phyloP scores from a whole-genome alignment of 2,329 filamentous ascomycete species.

The Nemania abortiva region DNA sequence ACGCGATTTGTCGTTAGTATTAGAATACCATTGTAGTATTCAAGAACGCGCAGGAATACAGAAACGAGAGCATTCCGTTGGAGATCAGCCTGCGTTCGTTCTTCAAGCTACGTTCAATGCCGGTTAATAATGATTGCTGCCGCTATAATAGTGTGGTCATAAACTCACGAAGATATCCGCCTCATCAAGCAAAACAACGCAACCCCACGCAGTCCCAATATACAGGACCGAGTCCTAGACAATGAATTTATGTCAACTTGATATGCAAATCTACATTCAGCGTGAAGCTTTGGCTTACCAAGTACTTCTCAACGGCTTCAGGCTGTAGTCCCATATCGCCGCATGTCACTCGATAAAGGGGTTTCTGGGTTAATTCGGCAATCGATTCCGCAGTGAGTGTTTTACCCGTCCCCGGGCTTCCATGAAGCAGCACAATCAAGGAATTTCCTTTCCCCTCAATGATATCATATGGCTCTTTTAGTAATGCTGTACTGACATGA shows the following conservation, averaged over 20 bases:
- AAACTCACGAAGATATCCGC: neutral
- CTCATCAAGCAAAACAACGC: conserved; percentile 41
- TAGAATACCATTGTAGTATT: conserved; percentile 21
- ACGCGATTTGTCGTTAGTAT: conserved; percentile 14
- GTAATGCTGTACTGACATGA: conserved; percentile 1
- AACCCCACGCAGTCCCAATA: conserved; percentile 54
- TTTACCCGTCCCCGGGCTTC: conserved; percentile 1
- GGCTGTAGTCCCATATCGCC: conserved; percentile 54
- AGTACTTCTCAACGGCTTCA: conserved; percentile 50
- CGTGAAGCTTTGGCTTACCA: conserved; percentile 27
- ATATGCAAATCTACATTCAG: too few species aligned
- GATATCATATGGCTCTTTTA: conserved; percentile 7
- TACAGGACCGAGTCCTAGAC: conserved; percentile 44
- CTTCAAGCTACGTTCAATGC: conserved; percentile 42
- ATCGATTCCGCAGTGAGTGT: conserved; percentile 42
- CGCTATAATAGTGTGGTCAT: too few species aligned
- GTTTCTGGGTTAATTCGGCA: conserved; percentile 53
- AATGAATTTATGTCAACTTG: too few species aligned
- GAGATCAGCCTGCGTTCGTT: conserved; percentile 51
- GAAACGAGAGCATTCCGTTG: conserved; percentile 55
- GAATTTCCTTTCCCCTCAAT: conserved; percentile 38
- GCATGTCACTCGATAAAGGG: conserved; percentile 54
- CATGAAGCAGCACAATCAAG: conserved; percentile 37
- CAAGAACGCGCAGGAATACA: conserved; percentile 45
- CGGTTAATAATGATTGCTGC: too few species aligned